A percentile compares a stretch with the other conserved stretches of the same genome.
These are phyloP conservation scores for Ormosia semicastrata DNA, from an alignment of 306 rosid genomes.

Conservation along the genomic window DNA sequence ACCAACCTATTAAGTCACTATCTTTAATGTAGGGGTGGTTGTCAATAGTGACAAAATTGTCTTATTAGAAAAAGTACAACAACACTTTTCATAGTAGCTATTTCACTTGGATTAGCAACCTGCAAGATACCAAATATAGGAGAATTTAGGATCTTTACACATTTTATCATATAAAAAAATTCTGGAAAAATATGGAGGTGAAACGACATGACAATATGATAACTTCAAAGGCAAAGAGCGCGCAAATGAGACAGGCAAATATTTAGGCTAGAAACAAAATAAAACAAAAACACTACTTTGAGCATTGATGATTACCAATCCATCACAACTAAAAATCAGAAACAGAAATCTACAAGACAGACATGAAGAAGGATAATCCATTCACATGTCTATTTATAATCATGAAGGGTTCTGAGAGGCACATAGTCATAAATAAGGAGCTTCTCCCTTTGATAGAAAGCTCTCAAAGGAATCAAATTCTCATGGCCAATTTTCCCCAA, in stretches of 20 bases:
- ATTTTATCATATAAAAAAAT: background rate
- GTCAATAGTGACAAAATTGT: background rate
- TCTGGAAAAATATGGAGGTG: background rate
- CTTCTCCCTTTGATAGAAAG: slow-evolving; percentile 98
- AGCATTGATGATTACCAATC: background rate
- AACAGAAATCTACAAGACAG: too few species aligned
- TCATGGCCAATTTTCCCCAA: slow-evolving; percentile 88
- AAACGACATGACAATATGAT: background rate
- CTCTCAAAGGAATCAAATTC: slow-evolving; percentile 93
- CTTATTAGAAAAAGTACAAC: slow-evolving; percentile 9
- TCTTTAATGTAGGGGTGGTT: background rate
- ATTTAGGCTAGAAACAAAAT: background rate
- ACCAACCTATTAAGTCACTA: background rate
- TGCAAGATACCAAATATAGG: slow-evolving; percentile 27
- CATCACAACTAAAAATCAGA: too few species aligned
- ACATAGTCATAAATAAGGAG: slow-evolving; percentile 86
- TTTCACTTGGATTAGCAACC: slow-evolving; percentile 49
- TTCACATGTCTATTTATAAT: too few species aligned
- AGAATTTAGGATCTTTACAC: background rate
- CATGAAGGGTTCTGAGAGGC: slow-evolving; percentile 73
- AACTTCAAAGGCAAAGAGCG: background rate
- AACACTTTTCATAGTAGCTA: slow-evolving; percentile 43
- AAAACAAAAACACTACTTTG: too few species aligned
- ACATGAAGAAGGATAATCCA: too few species aligned
- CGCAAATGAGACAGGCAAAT: background rate